These are phyloP conservation scores for Pseudomicrostroma phylloplanum DNA, from an alignment of 1,284 basidiomycete species.

Conservation along the genomic window DNA sequence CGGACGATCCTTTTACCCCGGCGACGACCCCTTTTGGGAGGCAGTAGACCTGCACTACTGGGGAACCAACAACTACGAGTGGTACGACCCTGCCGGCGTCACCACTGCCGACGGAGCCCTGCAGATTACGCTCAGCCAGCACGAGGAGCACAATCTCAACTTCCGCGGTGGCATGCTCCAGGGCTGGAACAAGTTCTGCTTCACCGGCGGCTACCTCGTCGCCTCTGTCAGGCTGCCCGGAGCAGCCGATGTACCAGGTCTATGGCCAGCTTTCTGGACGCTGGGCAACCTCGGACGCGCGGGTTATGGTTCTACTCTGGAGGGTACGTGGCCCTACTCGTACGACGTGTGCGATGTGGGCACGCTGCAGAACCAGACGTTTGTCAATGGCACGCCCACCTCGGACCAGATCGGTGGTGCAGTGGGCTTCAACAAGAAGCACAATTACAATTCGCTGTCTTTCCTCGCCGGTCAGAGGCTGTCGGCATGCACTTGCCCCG, in stretches of 20 bases:
- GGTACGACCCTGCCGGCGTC: slow-evolving; percentile 71
- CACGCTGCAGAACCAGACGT: slow-evolving; percentile 42
- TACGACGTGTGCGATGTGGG: slow-evolving; percentile 51
- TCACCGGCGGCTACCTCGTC: slow-evolving; percentile 84
- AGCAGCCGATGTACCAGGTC: slow-evolving; percentile 56
- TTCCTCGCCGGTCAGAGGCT: slow-evolving; percentile 58
- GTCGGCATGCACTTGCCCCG: slow-evolving; percentile 62
- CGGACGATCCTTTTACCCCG: slow-evolving; percentile 57
- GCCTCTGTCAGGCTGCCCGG: slow-evolving; percentile 73
- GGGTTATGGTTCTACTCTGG: slow-evolving; percentile 52
- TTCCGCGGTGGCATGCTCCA: slow-evolving; percentile 58
- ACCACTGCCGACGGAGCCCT: slow-evolving; percentile 73
- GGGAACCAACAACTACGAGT: slow-evolving; percentile 52
- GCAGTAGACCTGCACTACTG: slow-evolving; percentile 67
- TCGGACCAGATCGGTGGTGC: slow-evolving; percentile 25
- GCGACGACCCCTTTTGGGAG: slow-evolving; percentile 66
- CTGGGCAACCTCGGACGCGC: slow-evolving; percentile 66
- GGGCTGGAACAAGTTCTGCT: slow-evolving; percentile 84
- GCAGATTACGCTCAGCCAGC: slow-evolving; percentile 60
- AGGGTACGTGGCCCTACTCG: slow-evolving; percentile 68
- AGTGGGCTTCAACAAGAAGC: slow-evolving; percentile 42
- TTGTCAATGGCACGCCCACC: slow-evolving; percentile 23
- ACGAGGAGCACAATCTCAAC: slow-evolving; percentile 61
- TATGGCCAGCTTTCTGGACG: slow-evolving; percentile 72
- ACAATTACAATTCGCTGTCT: slow-evolving; percentile 47